Percentiles rank a stretch among this genome's conserved stretches.
Evolutionary conservation across 1,139 yeast species (phyloP).

Genomic region (Chernovozyma aurita): DNA sequence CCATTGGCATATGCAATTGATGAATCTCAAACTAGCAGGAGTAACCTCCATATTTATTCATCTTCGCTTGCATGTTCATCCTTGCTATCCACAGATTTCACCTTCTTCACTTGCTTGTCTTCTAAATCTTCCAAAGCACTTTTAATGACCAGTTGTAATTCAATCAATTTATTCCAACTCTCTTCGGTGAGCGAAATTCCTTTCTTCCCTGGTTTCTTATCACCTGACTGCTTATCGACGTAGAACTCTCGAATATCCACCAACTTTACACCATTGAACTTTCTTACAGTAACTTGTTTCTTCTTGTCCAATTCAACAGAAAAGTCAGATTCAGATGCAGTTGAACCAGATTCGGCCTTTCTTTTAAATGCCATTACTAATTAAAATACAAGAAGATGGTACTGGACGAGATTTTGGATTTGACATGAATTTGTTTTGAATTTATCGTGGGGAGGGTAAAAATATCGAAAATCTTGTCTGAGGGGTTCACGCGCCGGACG

Average conservation of each 20-base stretch:
- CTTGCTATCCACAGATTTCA: too few species aligned
- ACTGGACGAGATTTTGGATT: too few species aligned
- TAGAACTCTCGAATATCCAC: conserved; percentile 83
- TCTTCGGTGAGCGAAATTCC: conserved; percentile 78
- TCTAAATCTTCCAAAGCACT: conserved; percentile 52
- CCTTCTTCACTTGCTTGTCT: conserved; percentile 9
- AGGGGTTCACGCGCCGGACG: too few species aligned
- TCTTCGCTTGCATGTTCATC: too few species aligned
- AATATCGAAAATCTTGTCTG: too few species aligned
- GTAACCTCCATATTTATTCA: too few species aligned
- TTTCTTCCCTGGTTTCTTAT: conserved; percentile 73
- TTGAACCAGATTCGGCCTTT: conserved; percentile 1
- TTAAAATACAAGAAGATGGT: too few species aligned
- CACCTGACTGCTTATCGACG: conserved; percentile 53
- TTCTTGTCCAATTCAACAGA: conserved; percentile 57
- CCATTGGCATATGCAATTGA: too few species aligned
- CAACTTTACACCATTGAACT: conserved; percentile 58
- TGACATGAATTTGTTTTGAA: too few species aligned
- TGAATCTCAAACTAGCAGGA: too few species aligned
- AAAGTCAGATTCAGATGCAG: conserved; percentile 12
- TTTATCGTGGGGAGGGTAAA: too few species aligned
- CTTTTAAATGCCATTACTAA: conserved; percentile 5
- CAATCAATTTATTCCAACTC: conserved; percentile 56
- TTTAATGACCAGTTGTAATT: conserved; percentile 50
- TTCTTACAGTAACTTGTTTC: conserved; percentile 68